A percentile compares a stretch with the other conserved stretches of the same genome.
Conservation (phyloP, 441 rosid genomes). For the Isatis lusitanica region DNA sequence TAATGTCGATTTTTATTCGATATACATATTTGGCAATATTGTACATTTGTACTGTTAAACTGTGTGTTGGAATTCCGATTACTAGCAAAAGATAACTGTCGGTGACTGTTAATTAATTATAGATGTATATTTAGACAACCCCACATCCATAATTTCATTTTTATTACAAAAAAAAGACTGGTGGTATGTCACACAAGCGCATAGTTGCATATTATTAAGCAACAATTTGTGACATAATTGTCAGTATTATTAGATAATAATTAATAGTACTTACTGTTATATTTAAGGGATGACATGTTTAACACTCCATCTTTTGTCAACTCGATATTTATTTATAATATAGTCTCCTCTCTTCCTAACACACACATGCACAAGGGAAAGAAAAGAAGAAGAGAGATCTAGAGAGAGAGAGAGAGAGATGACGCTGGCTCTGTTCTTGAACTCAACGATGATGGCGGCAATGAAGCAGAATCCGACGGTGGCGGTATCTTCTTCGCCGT, state of each 20-base stretch:
- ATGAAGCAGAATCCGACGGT: not conserved
- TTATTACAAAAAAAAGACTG: not conserved
- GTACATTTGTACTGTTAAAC: not conserved
- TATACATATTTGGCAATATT: not conserved
- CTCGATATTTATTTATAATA: conserved; percentile 1
- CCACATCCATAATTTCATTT: not conserved
- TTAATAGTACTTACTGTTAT: not conserved
- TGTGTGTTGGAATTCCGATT: not conserved
- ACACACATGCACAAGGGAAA: not conserved
- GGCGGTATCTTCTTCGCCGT: not conserved
- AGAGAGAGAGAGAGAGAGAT: not conserved
- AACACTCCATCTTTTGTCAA: conserved; percentile 23
- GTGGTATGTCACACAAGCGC: not conserved
- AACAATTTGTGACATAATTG: not conserved
- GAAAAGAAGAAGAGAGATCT: not conserved
- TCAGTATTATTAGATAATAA: not conserved
- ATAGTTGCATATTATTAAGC: not conserved
- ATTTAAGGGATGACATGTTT: not conserved
- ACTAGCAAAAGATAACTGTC: not conserved
- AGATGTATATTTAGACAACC: not conserved
- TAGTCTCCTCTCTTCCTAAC: not conserved
- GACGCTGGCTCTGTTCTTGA: conserved; percentile 1
- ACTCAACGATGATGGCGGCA: not conserved
- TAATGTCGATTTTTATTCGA: not conserved
- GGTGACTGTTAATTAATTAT: not conserved